A percentile compares a stretch with the other conserved stretches of the same genome.
These are phyloP conservation scores for Teratosphaeria nubilosa DNA, from an alignment of 2,329 filamentous ascomycete genomes.

Conservation along the genomic window DNA sequence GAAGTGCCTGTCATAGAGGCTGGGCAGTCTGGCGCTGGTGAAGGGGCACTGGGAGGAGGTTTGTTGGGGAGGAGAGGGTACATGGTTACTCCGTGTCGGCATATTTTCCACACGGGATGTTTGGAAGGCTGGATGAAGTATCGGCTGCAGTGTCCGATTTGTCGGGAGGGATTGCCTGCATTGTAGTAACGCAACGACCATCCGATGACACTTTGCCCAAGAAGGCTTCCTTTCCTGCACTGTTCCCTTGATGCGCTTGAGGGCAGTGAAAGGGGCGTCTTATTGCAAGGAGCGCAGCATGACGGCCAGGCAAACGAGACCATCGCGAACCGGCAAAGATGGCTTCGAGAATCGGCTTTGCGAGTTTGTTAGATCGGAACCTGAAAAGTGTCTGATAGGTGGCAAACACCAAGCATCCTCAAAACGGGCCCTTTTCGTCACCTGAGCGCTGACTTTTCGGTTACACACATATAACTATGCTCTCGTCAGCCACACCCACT, in stretches of 20 bases:
- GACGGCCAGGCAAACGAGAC: background rate
- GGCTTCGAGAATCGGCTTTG: background rate
- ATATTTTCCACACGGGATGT: conserved; percentile 88
- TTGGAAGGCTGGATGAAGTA: conserved; percentile 96
- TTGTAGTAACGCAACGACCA: conserved; percentile 43
- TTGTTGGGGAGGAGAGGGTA: conserved; percentile 73
- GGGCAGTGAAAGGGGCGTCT: background rate
- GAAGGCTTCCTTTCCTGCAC: background rate
- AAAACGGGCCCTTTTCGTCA: background rate
- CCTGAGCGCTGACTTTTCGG: background rate
- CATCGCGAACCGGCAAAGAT: background rate
- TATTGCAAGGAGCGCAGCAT: background rate
- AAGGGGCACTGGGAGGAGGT: conserved; percentile 40
- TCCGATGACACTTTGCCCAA: background rate
- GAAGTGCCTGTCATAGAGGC: conserved; percentile 72
- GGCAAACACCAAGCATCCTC: background rate
- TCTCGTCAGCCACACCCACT: background rate
- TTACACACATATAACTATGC: background rate
- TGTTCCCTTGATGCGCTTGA: background rate
- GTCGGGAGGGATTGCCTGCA: conserved; percentile 78
- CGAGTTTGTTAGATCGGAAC: background rate
- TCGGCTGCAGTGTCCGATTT: conserved; percentile 87
- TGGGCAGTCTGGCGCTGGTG: conserved; percentile 13
- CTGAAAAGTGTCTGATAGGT: background rate
- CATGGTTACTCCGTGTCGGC: conserved; percentile 95